Percentiles rank a stretch among this genome's conserved stretches.
phyloP scores from a whole-genome alignment of 768 basidiomycete species.

The Tulasnella sp. region DNA sequence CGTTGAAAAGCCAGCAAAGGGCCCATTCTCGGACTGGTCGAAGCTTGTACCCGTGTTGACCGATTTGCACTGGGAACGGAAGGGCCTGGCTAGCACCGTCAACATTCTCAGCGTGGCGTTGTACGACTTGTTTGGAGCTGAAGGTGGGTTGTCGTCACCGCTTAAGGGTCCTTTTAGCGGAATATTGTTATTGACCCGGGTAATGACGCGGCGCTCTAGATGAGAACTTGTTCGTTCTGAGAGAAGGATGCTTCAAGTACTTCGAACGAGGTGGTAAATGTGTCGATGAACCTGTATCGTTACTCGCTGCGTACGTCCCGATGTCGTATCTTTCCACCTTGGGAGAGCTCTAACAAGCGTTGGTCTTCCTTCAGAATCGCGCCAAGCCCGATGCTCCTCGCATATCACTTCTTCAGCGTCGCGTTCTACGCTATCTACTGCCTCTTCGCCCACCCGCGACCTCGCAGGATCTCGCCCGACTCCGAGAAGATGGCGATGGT shows the following conservation, averaged over 20 bases:
- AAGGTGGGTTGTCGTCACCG: conserved; percentile 61
- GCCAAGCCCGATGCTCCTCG: conserved; percentile 77
- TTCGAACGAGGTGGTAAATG: conserved; percentile 93
- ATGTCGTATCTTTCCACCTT: not conserved
- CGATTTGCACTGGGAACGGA: conserved; percentile 85
- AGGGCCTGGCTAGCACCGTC: conserved; percentile 79
- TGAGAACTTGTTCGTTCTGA: conserved; percentile 31
- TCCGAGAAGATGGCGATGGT: conserved; percentile 37
- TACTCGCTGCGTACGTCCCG: conserved; percentile 77
- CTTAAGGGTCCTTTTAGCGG: not conserved
- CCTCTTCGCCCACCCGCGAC: conserved; percentile 69
- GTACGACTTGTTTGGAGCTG: conserved; percentile 92
- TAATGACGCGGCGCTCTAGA: conserved; percentile 21
- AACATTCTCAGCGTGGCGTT: conserved; percentile 93
- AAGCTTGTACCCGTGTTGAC: conserved; percentile 53
- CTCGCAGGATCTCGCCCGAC: conserved; percentile 30
- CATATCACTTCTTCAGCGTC: conserved; percentile 92
- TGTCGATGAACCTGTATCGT: conserved; percentile 82
- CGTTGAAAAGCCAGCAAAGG: conserved; percentile 37
- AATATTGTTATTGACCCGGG: not conserved
- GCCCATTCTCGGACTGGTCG: conserved; percentile 44
- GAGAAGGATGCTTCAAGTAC: conserved; percentile 91
- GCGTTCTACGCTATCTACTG: conserved; percentile 94
- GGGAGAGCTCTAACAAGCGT: not conserved
- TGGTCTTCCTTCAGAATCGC: conserved; percentile 58